These are phyloP conservation scores for Candida mattraensis DNA, from an alignment of 805 yeast genomes.

Conservation along the genomic window DNA sequence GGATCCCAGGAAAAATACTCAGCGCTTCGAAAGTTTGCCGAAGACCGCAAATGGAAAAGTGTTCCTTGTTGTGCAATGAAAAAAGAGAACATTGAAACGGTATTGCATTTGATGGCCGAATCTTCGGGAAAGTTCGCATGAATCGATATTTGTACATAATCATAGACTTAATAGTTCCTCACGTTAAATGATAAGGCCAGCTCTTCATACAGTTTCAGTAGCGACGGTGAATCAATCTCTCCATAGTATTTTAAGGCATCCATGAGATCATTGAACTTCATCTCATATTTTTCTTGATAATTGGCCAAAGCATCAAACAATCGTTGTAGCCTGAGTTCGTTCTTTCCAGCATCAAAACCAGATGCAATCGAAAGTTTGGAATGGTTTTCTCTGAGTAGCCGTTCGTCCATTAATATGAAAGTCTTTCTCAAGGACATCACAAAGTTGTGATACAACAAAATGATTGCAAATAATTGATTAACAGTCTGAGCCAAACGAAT, in stretches of 20 bases:
- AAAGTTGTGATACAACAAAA: slow-evolving; percentile 49
- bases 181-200: slow-evolving; percentile 33
- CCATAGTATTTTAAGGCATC: slow-evolving; percentile 47
- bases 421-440: slow-evolving; percentile 54
- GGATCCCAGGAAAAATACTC: slow-evolving; percentile 49
- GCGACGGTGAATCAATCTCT: slow-evolving; percentile 48
- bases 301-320: slow-evolving; percentile 41
- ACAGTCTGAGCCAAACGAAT: slow-evolving; percentile 48
- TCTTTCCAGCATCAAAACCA: slow-evolving; percentile 39
- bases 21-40: slow-evolving; percentile 45
- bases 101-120: slow-evolving; percentile 72
- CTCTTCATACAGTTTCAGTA: slow-evolving; percentile 43
- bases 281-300: slow-evolving; percentile 45
- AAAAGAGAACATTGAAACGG: slow-evolving; percentile 68
- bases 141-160: too few relatives aligned
- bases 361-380: slow-evolving; percentile 37
- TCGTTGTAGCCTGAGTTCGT: slow-evolving; percentile 40
- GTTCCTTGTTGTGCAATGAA: slow-evolving; percentile 84
- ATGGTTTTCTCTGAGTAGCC: slow-evolving; percentile 42
- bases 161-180: slow-evolving; percentile 8
- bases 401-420: slow-evolving; percentile 47
- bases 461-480: slow-evolving; percentile 45
- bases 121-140: slow-evolving; percentile 41
- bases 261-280: slow-evolving; percentile 45
- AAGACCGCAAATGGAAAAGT: slow-evolving; percentile 55